A percentile compares a stretch with the other conserved stretches of the same genome.
Evolutionary conservation across 2,329 filamentous ascomycete species (phyloP).

Genomic region (Magnaporthiopsis rhizophila): DNA sequence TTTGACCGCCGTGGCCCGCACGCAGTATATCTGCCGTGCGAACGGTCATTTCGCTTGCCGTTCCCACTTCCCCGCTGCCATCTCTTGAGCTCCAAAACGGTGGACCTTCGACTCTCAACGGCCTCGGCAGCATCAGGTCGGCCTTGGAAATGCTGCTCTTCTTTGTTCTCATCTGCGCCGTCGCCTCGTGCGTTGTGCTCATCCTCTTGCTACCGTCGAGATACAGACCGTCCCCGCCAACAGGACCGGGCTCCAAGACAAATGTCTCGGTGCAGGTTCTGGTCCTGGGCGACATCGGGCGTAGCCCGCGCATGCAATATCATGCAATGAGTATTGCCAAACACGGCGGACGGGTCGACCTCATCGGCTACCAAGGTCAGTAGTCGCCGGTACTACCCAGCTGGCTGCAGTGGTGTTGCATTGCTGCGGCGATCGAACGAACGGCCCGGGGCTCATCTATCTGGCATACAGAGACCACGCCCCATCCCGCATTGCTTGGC

Average conservation of each 20-base stretch:
- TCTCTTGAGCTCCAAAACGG: not conserved
- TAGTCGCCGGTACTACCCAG: not conserved
- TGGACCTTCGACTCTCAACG: not conserved
- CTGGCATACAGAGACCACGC: conserved; percentile 56
- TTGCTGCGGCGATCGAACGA: not conserved
- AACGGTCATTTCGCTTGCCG: not conserved
- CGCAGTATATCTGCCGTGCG: not conserved
- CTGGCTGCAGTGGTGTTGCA: not conserved
- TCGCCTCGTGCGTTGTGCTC: conserved; percentile 8
- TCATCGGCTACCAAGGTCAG: conserved; percentile 81
- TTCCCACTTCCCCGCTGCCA: not conserved
- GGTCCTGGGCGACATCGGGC: conserved; percentile 89
- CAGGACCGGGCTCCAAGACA: conserved; percentile 7
- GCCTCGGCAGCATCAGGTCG: not conserved
- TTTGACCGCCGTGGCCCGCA: not conserved
- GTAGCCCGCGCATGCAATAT: conserved; percentile 97
- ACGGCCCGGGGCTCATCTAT: not conserved
- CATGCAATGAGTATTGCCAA: conserved; percentile 88
- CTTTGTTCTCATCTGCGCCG: not conserved
- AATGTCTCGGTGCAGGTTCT: conserved; percentile 61
- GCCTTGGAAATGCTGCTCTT: not conserved
- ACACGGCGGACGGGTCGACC: conserved; percentile 69
- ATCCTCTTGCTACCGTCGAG: conserved; percentile 10
- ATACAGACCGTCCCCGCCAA: conserved; percentile 11
- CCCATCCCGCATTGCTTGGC: conserved; percentile 67